These are phyloP conservation scores for Suhomyces panamericanus DNA, from an alignment of 1,139 yeast species.

Conservation along the genomic window DNA sequence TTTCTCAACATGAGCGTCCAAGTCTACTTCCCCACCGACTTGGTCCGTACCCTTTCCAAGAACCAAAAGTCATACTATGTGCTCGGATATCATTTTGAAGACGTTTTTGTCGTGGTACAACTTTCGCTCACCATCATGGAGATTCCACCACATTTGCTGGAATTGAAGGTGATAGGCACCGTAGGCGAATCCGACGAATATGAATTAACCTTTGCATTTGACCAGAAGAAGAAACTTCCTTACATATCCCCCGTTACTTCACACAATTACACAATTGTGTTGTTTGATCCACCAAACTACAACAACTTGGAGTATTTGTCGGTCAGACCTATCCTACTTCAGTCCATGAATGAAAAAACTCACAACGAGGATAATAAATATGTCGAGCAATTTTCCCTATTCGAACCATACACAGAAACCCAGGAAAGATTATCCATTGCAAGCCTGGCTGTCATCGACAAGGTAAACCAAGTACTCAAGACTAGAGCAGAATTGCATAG, in stretches of 20 bases:
- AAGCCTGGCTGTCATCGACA: constrained; percentile 34
- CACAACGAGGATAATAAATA: constrained; percentile 8
- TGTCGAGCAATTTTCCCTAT: constrained; percentile 8
- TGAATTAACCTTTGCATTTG: constrained; percentile 1
- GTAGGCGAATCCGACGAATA: constrained; percentile 12
- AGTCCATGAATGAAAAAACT: constrained; percentile 35
- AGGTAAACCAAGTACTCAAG: constrained; percentile 33
- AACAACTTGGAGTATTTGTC: constrained; percentile 78
- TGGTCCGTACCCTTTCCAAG: constrained; percentile 16
- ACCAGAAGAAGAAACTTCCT: constrained; percentile 6
- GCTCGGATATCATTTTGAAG: constrained; percentile 30
- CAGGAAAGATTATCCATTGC: constrained; percentile 21
- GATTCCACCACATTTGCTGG: constrained; percentile 16
- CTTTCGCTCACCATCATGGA: constrained; percentile 9
- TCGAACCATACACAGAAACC: constrained; percentile 13
- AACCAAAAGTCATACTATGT: constrained; percentile 13
- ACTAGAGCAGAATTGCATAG: constrained; percentile 19
- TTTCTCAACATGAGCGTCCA: constrained; percentile 30
- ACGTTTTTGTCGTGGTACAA: constrained; percentile 30
- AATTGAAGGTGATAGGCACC: constrained; percentile 24
- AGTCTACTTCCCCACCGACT: constrained; percentile 40
- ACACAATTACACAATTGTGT: constrained; percentile 40
- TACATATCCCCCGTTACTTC: not conserved
- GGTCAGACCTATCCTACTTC: constrained; percentile 67
- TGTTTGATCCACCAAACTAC: constrained; percentile 75